Base-by-base conservation (phyloP, 2,329 filamentous ascomycete genomes). In the Aspergillus pseudoviridinutans region DNA sequence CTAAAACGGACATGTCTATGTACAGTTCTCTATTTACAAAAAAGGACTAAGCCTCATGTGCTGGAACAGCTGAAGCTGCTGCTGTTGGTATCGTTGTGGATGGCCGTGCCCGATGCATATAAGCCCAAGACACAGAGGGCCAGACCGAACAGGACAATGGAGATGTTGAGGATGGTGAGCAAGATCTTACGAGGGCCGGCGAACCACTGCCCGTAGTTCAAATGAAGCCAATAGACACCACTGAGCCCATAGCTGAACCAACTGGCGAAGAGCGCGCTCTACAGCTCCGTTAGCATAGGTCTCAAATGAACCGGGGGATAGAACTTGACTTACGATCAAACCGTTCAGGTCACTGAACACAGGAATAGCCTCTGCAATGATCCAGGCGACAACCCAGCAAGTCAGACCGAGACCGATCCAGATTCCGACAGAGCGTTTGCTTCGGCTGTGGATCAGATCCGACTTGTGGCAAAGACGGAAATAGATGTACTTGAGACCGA, bases 341-440 rank as follows among this genome's bases (percentile, higher is more conserved):
- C 83, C 84, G 27, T 90, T 75, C 10, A 91, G 74, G 52, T 85
- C 80, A 65, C 83, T 84, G 75, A 90, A 91, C 49, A 84, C 82
- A 0, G 88, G 88, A 7, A 91, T 86, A 0, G 84, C 84, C 70
- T 88, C 84, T 10, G 87, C 86, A 56, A 91, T 86, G 55, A 90
- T 71, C 78, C 84, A 88, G 1, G 85, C 84, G 17, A 87, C 65
- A 3, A 83, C 64, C 84, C 86, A 90, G 46, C 83, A 73, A 9
- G 66, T 70, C 0, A 80, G 67, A 2, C 82, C 80, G 49, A 90
- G 82, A 1, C 60, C 78, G 9, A 84, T 64, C 88, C 87, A 90
- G n/a, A 78, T 79, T 1, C 79, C 70, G 61, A 81, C 80, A 3
- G 83, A 81, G 0, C 78, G 58, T 53, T 74, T 70, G 38, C 79